phyloP scores from a whole-genome alignment of 2,329 filamentous ascomycete genomes.

The Hypoxylon sp. region DNA sequence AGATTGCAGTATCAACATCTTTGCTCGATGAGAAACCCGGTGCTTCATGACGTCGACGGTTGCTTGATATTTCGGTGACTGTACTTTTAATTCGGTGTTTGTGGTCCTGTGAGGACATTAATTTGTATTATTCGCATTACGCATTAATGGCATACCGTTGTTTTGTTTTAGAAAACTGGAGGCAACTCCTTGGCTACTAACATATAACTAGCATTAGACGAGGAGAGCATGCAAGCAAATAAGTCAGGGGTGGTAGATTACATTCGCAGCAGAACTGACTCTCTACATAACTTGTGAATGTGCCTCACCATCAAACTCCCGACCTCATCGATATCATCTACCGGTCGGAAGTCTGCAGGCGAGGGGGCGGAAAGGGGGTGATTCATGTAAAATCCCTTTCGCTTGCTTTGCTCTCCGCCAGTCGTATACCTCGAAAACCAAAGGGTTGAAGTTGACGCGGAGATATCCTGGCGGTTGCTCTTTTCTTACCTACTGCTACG shows the following conservation, averaged over 20 bases:
- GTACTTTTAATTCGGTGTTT: background rate
- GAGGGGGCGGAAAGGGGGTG: constrained; percentile 68
- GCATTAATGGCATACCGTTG: background rate
- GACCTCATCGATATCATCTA: constrained; percentile 72
- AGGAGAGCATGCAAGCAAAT: background rate
- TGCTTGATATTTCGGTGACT: background rate
- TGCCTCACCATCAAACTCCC: constrained; percentile 89
- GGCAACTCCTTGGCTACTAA: background rate
- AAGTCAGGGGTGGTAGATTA: background rate
- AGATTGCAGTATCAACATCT: background rate
- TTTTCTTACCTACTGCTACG: constrained; percentile 21
- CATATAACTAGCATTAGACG: background rate
- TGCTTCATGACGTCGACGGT: background rate
- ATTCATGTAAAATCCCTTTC: constrained; percentile 59
- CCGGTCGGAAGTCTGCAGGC: constrained; percentile 83
- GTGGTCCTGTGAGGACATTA: no score
- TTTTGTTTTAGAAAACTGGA: background rate
- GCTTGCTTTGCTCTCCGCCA: constrained; percentile 81
- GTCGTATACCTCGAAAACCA: constrained; percentile 94
- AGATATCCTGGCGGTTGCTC: constrained; percentile 82
- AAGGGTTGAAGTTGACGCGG: constrained; percentile 78
- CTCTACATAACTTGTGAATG: constrained; percentile 58
- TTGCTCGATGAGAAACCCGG: background rate
- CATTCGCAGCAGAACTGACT: background rate
- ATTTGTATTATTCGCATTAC: no score